Base-by-base conservation (phyloP, 257 asterid genomes). In the Solanum clarkiae region DNA sequence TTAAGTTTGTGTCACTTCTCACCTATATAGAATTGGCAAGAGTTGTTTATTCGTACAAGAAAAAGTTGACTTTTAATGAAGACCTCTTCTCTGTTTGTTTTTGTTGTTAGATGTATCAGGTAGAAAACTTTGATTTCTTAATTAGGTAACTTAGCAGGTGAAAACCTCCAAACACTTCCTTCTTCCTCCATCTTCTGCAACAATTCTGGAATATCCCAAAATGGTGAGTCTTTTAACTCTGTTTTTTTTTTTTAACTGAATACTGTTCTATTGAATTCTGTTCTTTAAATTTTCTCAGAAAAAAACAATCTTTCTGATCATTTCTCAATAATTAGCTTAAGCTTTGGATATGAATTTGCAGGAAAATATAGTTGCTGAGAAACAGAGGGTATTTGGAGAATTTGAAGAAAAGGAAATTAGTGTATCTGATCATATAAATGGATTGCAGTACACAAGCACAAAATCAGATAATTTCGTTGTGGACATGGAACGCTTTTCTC, bases 401-500 rank as follows among this genome's bases (percentile, higher is more conserved):
- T 86, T 84, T 40, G 94, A 84, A 81, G 95, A 86, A 12, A 86
- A 69, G 5, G 56, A 44, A 44, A 72, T 72, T 77, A 24, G 82
- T 77, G 63, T 51, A 7, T 77, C 82, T 77, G 47, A 77, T 51
- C 82, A 77, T 51, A 77, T 77, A 17, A 77, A 51, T 51, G 82
- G 63, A 77, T 24, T 77, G 47, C 47, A 82, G 47, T n/a, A 82
- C 45, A 14, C 60, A 44, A 82, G 77, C 77, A 82, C 85, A 82
- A 82, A 15, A 66, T 49, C 85, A 57, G 85, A 82, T 17, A 82
- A 60, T 77, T 60, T 62, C 45, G 85, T 82, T 82, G 74, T 82
- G 20, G 77, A 95, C 71, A 93, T 95, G 92, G 95, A 93, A 47
- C 90, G 92, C 1, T 89, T 94, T 59, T 88, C 95, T 40, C 97